Base-by-base conservation (phyloP, 2,329 filamentous ascomycete species). In the Bimuria novae-zelandiae region DNA sequence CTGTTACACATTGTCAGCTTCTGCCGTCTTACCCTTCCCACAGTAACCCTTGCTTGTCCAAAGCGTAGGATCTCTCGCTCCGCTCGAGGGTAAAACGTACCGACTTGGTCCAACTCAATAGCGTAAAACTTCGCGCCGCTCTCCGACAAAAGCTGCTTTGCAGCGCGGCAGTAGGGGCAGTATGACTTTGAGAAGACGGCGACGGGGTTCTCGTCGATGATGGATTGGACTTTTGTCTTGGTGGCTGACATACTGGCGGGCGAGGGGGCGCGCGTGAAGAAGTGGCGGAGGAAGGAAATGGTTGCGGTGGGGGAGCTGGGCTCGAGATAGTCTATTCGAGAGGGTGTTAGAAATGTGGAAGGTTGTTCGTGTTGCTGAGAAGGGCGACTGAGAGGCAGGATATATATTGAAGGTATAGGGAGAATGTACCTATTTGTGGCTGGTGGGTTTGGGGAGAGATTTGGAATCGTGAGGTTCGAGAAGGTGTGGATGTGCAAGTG, bases 111-210 rank as follows among this genome's bases (percentile, higher is more conserved):
- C 57, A 99, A 82, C 82, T 99, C 94, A 52, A 94, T 79, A 51
- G 83, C 73, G 69, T 83, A 85, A 76, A 84, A 92, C 65, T 92
- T 89, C 56, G 89, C 90, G 61, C 86, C 85, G 53, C 86, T 65
- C 52, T 85, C 80, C 69, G 81, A 84, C 65, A 99, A 80, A 45
- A 90, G 81, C 52, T 81, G 70, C 86, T 97, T 97, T 64, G 88
- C 86, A 55, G 86, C 81, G 53, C 78, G 82, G 83, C 93, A 97
- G 84, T 96, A 95, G 11, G 92, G 92, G 84, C 94, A 99, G 80
- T 91, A 96, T 14, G 88, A 90, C 82, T 99, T 99, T 78, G 89
- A 92, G 84, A 99, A 99, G 74, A 99, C 90, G 68, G 94, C 87
- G 75, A 96, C 92, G 67, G 85, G 79, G 79, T 96, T 94, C 71